phyloP scores from a whole-genome alignment of 768 basidiomycete genomes.

The Podaxis sp. region DNA sequence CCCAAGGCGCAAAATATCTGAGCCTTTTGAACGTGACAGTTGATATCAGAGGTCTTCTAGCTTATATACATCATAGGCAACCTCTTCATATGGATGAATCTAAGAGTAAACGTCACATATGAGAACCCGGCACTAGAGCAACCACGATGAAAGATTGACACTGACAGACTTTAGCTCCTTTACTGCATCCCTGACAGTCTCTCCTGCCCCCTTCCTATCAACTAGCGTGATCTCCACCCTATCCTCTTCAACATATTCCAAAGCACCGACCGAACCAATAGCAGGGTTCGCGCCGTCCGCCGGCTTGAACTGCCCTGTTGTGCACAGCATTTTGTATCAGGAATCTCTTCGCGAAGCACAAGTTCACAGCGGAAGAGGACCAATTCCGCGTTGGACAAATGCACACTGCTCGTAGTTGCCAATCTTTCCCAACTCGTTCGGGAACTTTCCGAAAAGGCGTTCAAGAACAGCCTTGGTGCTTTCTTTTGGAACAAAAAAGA shows the following conservation, averaged over 20 bases:
- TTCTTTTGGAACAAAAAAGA: conserved; percentile 48
- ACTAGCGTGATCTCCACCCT: conserved; percentile 50
- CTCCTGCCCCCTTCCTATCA: conserved; percentile 31
- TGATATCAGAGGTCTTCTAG: conserved; percentile 38
- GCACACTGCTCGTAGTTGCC: conserved; percentile 53
- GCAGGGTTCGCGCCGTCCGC: conserved; percentile 39
- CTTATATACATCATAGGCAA: conserved; percentile 55
- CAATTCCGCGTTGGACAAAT: conserved; percentile 53
- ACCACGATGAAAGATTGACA: conserved; percentile 11
- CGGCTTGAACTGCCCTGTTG: conserved; percentile 46
- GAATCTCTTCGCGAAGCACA: neutral
- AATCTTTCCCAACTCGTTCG: conserved; percentile 47
- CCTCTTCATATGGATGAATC: conserved; percentile 58
- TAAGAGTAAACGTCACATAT: conserved; percentile 18
- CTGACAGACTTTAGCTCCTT: conserved; percentile 45
- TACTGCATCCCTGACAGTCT: conserved; percentile 38
- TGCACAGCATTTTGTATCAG: neutral
- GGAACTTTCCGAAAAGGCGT: conserved; percentile 44
- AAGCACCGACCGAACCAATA: conserved; percentile 38
- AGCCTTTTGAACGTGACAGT: neutral
- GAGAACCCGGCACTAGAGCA: neutral
- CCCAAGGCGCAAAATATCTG: neutral
- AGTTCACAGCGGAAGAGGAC: conserved; percentile 27
- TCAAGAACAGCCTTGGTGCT: conserved; percentile 40
- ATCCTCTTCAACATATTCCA: conserved; percentile 52